Percentiles rank a stretch among this genome's conserved stretches.
Evolutionary conservation across 306 rosid species (phyloP).

Genomic region (Fagus crenata): DNA sequence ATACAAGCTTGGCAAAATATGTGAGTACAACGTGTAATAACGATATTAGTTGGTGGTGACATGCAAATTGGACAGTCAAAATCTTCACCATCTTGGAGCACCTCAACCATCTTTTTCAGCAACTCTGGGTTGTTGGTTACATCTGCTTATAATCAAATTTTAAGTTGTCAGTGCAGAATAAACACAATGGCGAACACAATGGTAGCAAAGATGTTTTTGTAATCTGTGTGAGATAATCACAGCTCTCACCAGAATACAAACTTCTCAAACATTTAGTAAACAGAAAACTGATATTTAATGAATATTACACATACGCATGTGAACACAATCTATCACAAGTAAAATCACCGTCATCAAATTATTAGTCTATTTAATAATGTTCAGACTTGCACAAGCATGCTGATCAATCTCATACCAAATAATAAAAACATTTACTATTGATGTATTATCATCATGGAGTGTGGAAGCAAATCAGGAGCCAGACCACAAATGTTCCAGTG

Average conservation of each 20-base stretch:
- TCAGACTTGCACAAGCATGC: no score
- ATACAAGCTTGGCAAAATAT: conserved; percentile 72
- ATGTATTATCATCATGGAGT: no score
- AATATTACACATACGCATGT: no score
- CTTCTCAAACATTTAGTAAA: not conserved
- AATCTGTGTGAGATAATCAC: not conserved
- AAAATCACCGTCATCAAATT: no score
- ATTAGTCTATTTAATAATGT: no score
- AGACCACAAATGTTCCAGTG: no score
- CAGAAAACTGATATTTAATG: not conserved
- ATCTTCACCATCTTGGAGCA: conserved; percentile 78
- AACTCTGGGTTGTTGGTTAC: conserved; percentile 72
- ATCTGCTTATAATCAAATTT: conserved; percentile 43
- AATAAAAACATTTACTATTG: no score
- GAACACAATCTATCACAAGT: no score
- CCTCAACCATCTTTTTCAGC: conserved; percentile 59
- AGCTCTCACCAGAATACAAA: not conserved
- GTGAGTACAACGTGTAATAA: conserved; percentile 78
- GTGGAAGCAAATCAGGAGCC: no score
- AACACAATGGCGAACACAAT: not conserved
- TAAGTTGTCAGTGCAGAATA: conserved; percentile 8
- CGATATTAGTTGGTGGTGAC: conserved; percentile 52
- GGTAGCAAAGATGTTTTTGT: not conserved
- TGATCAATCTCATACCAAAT: no score
- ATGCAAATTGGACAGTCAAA: conserved; percentile 86